phyloP scores from a whole-genome alignment of 1,284 basidiomycete genomes.

The Cutaneotrichosporon cavernicola region DNA sequence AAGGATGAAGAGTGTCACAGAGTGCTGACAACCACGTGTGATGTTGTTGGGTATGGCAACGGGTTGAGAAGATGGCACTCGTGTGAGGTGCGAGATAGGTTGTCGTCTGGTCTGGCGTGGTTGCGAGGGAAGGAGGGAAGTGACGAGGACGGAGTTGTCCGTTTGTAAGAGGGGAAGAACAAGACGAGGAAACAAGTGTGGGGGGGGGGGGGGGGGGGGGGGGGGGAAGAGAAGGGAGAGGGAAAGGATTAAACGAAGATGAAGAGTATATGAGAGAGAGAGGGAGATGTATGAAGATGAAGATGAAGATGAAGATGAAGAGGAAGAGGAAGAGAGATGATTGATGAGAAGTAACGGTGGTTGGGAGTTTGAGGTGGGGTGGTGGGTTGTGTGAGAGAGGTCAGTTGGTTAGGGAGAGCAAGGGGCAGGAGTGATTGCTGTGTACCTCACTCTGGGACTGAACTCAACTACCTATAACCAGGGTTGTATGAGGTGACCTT shows the following conservation, averaged over 20 bases:
- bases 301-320: not conserved
- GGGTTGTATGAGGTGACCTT: too few species aligned
- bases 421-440: too few species aligned
- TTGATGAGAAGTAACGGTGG: not conserved
- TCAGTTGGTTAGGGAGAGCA: too few species aligned
- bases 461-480: too few species aligned
- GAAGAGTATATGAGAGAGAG: not conserved
- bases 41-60: not conserved
- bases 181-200: not conserved
- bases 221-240: constrained; percentile 5
- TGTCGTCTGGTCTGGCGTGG: not conserved
- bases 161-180: not conserved
- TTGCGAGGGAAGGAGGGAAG: not conserved
- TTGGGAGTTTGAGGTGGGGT: not conserved
- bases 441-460: too few species aligned
- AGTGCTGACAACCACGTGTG: not conserved
- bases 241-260: not conserved
- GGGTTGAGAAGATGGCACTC: not conserved
- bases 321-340: not conserved
- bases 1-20: not conserved
- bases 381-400: too few species aligned
- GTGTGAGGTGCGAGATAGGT: not conserved
- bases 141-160: not conserved
- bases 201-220: too few species aligned
- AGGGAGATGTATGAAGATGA: not conserved